Base-by-base conservation (phyloP, 2,329 filamentous ascomycete species). In the Trichoderma sp. region DNA sequence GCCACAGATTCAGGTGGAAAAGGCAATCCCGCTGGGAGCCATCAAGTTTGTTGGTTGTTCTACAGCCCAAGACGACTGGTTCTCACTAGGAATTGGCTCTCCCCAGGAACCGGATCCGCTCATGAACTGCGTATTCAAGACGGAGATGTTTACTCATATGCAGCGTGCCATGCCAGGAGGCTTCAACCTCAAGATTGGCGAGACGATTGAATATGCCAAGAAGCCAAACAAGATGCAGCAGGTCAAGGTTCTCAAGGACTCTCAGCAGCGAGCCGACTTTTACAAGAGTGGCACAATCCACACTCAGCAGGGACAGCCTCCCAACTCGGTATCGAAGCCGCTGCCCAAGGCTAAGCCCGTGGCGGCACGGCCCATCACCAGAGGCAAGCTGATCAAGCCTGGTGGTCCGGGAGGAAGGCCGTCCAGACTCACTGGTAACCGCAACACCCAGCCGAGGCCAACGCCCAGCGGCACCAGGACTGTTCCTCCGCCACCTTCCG, bases 201-300 rank as follows among this genome's bases (percentile, higher is more conserved):
- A 96, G 32, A 87, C 87, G 72, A 95, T 99, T 76, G 93, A 97
- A 80, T 99, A 97, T 82, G 95, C 95, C 79, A 99, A 98, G 87
- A 99, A 99, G 83, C 96, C 96, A 1, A 93, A 93, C 70, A 99
- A 99, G 84, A 88, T 93, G 80, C 92, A 95, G 68, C 83, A 90
- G 6, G 92, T 99, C 78, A 98, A 98, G 84, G 93, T 93, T 9
- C 79, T 97, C 73, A 97, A 97, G 82, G 96, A 99, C 79, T 91
- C 95, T 0, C 88, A 90, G 67, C 88, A 92, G 67, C 84, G 87
- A 4, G 91, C 91, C 62, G 96, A 99, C 81, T 88, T 90, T 74
- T 99, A 99, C 86, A 99, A 99, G 88, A 98, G 94, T 80, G 91
- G 93, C 72, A 91, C 91, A 17, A 90, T 99, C 68, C 96, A 98